Base-by-base conservation (phyloP, 805 yeast species). In the Metschnikowia proteae region DNA sequence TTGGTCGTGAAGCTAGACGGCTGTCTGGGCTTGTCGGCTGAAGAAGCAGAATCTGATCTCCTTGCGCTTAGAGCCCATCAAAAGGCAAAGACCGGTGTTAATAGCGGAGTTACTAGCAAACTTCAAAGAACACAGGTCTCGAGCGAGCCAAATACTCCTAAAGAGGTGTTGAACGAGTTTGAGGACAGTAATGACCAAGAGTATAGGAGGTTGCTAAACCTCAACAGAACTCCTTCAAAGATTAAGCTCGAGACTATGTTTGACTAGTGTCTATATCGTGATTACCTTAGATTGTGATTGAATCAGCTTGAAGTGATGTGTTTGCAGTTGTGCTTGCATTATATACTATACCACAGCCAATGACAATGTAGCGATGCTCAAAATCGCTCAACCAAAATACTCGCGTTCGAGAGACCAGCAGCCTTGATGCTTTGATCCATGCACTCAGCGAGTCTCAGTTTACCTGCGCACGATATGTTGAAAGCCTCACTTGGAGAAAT, bases 371-470 rank as follows among this genome's bases (percentile, higher is more conserved):
- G 6, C 28, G 39, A 37, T 25, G 32, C 37, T 27, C 11, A 42
- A 30, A 37, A 43, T 39, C 49, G 56, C 53, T 91, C 97, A 31
- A 90, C 72, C 42, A 88, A 66, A 5, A 91, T 67, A 41, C 92
- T 84, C 35, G 97, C 89, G 65, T 90, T 94, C 60, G 82, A 80
- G 54, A 94, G 75, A 1, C 90, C 91, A 1, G 94, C 88, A 6
- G 81, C 88, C 34, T 74, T 82, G 6, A 94, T 78, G 1, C 88
- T 78, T 51, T 68, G 55, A 32, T 81, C 80, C 37, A 88, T 64
- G 67, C 52, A 80, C 61, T 59, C 95, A 60, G 66, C 85, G 76
- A 58, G 76, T 71, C 58, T 84, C 36, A 64, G 64, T 43, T 67
- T 63, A 6, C 72, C 63, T 22, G 64, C 60, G 46, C 71, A 66